Conservation (phyloP, 2,329 filamentous ascomycete species). For the Penicillium sp. region DNA sequence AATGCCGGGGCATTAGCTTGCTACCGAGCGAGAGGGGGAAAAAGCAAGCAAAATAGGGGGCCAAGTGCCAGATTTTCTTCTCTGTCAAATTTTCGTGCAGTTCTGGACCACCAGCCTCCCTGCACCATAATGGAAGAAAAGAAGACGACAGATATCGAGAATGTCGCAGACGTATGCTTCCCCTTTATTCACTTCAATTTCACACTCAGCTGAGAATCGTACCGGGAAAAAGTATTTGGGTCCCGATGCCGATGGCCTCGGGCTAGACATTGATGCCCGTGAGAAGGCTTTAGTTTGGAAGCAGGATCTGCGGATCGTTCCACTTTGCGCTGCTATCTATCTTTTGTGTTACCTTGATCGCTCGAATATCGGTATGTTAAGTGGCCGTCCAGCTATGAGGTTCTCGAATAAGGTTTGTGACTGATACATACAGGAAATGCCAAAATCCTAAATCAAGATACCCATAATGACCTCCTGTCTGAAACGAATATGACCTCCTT, state of each 20-base stretch:
- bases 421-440: conserved; percentile 55
- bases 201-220: background rate
- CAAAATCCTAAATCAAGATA: conserved; percentile 66
- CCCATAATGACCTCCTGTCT: conserved; percentile 64
- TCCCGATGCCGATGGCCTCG: conserved; percentile 7
- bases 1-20: conserved; percentile 17
- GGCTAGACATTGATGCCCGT: conserved; percentile 16
- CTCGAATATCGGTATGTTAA: conserved; percentile 64
- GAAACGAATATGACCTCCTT: conserved; percentile 65
- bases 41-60: conserved; percentile 12
- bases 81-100: background rate
- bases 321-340: conserved; percentile 67
- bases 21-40: conserved; percentile 12
- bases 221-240: conserved; percentile 11
- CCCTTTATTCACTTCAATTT: background rate
- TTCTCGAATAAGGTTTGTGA: background rate
- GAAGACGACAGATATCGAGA: conserved; percentile 16
- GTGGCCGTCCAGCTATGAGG: no score
- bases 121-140: conserved; percentile 28
- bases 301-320: conserved; percentile 67
- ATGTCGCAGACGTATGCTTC: conserved; percentile 19
- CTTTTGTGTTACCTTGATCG: conserved; percentile 70
- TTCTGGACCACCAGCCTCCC: background rate
- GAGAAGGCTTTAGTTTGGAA: conserved; percentile 54
- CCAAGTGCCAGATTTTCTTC: background rate